These are phyloP conservation scores for Drechmeria coniospora DNA, from an alignment of 2,329 filamentous ascomycete species.

Conservation along the genomic window DNA sequence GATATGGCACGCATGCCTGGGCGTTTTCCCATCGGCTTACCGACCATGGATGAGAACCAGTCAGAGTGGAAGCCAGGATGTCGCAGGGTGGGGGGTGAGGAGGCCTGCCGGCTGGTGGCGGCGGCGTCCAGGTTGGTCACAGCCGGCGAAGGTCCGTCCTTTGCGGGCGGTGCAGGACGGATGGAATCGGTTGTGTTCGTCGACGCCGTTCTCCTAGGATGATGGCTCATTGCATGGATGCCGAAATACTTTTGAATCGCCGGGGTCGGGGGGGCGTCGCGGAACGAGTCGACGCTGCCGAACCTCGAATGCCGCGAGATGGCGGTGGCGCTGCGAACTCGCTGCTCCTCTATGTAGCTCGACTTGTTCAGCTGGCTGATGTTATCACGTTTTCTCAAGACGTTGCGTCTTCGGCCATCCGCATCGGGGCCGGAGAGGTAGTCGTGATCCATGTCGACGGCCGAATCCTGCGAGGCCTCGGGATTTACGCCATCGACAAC, in stretches of 20 bases:
- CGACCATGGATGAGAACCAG: constrained; percentile 37
- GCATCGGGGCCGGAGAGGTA: constrained; percentile 87
- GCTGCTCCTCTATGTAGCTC: constrained; percentile 63
- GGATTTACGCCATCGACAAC: constrained; percentile 20
- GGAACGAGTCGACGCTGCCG: constrained; percentile 61
- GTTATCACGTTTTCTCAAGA: constrained; percentile 66
- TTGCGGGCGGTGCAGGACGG: constrained; percentile 34
- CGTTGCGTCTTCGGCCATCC: constrained; percentile 59
- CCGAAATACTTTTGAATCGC: constrained; percentile 59
- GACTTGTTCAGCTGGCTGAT: constrained; percentile 50
- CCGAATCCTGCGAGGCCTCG: constrained; percentile 27
- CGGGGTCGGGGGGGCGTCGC: constrained; percentile 44
- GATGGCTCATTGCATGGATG: constrained; percentile 21
- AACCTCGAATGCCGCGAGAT: constrained; percentile 62
- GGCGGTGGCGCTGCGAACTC: constrained; percentile 47
- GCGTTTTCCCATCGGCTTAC: constrained; percentile 34
- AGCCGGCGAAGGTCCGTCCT: constrained; percentile 37
- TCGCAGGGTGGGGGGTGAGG: constrained; percentile 29
- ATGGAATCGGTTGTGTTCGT: constrained; percentile 40
- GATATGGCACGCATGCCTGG: constrained; percentile 75
- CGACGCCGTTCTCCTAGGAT: constrained; percentile 46
- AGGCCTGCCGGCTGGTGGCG: constrained; percentile 20
- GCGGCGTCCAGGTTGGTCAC: constrained; percentile 45
- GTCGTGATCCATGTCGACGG: constrained; percentile 61
- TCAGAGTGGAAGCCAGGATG: constrained; percentile 33